Evolutionary conservation across 768 basidiomycete species (phyloP).

Genomic region (Kwoniella pini): DNA sequence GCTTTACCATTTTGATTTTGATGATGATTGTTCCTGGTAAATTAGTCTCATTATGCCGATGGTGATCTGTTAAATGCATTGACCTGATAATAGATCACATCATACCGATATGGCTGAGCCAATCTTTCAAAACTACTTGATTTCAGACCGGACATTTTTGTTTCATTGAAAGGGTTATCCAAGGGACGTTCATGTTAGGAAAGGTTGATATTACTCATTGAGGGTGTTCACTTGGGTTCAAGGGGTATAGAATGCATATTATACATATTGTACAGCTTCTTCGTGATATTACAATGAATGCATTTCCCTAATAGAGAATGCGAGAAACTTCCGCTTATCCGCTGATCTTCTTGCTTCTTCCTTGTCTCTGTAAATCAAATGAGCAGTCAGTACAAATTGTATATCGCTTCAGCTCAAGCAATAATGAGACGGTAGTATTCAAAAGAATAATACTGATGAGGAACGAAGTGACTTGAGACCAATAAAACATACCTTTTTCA

Average conservation of each 20-base stretch:
- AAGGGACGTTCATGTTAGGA: too few species aligned
- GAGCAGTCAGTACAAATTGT: background rate
- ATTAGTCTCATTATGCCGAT: too few species aligned
- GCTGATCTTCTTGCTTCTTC: constrained; percentile 54
- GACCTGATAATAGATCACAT: background rate
- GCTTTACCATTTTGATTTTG: constrained; percentile 2
- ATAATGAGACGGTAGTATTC: background rate
- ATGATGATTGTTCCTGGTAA: background rate
- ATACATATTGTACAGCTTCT: too few species aligned
- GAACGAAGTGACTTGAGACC: background rate
- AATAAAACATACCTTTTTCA: constrained; percentile 53
- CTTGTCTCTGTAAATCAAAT: constrained; percentile 38
- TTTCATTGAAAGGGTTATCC: too few species aligned
- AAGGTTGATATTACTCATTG: too few species aligned
- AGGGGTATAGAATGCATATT: too few species aligned
- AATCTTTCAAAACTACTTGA: background rate
- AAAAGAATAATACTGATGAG: background rate
- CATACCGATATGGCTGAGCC: background rate
- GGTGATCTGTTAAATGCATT: background rate
- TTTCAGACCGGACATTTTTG: too few species aligned
- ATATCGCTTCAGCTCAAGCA: background rate
- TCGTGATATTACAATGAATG: too few species aligned
- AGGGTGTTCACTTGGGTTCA: too few species aligned
- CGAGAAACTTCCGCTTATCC: constrained; percentile 18
- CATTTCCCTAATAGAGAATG: background rate